Evolutionary conservation across 495 filamentous ascomycete species (phyloP), one percentile per base, ranked within the genome.

Genomic region (Podospora appendiculata): DNA sequence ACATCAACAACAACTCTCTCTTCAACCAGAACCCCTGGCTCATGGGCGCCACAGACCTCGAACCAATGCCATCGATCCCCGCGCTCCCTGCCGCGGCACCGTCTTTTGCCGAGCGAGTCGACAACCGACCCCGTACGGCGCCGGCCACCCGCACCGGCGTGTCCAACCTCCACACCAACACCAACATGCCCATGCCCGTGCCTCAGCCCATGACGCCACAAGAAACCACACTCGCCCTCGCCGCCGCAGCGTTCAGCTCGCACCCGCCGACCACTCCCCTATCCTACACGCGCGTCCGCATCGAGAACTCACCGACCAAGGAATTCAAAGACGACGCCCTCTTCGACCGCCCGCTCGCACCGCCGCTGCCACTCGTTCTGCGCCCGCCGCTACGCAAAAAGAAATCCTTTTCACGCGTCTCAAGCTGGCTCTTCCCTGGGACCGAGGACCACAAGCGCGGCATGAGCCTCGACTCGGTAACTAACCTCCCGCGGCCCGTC

Each of bases 391-490:
- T 77, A 38, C 64, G 78, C 34, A 80, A 80, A 62, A 80, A 79
- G 70, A 80, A 80, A 53, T 79, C 75, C 17, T 79, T 80, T 58
- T 77, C 75, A 1, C 66, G 74, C 47, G 75, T 82, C 19, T 79
- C 78, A 18, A 71, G 62, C 53, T 82, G 78, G 79, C 66, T 82
- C 6, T 77, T 78, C 59, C 68, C 71, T 19, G 50, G 55, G 5
- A 57, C 42, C 12, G 32, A 12, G 3, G 41, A 33, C 13, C 36
- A 17, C 41, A 13, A 32, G 14, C 45, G 53, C 12, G 47, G 65
- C 46, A 64, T 70, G 35, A 66, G 62, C 47, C 54, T 73, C 11
- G 71, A 76, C 46, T 69, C 68, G 0, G 49, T 77, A 18, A 79
- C 77, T 39, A 79, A 79, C 45, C 58, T 44, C 8, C 78, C 77